phyloP scores from a whole-genome alignment of 345 rosid genomes.

The Eucalyptus albens region DNA sequence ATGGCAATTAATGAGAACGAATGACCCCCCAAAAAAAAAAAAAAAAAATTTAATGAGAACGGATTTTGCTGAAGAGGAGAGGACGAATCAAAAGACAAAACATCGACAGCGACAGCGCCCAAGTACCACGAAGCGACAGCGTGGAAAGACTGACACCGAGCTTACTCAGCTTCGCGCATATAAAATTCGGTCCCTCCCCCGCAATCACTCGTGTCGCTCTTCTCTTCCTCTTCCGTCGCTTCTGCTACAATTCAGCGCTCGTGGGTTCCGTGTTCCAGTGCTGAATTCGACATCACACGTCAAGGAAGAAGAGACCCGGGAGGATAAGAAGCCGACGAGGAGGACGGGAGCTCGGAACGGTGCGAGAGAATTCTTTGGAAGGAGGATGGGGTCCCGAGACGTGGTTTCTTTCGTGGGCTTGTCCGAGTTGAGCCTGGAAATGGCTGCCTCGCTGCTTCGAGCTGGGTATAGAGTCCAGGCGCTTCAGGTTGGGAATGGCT shows the following conservation, averaged over 20 bases:
- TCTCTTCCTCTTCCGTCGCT: background rate
- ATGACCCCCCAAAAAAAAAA: too few species aligned
- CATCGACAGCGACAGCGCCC: background rate
- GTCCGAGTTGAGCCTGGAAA: slow-evolving; percentile 49
- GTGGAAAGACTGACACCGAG: fast-evolving
- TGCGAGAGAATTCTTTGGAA: background rate
- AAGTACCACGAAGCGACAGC: fast-evolving
- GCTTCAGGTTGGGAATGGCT: slow-evolving; percentile 32
- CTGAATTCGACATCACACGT: background rate
- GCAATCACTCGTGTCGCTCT: background rate
- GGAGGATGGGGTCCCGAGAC: background rate
- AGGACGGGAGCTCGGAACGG: background rate
- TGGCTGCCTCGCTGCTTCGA: slow-evolving; percentile 60
- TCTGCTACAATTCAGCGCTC: background rate
- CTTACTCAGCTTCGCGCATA: background rate
- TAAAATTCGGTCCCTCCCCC: background rate
- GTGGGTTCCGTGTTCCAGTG: background rate
- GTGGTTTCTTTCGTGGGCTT: slow-evolving; percentile 43
- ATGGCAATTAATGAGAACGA: background rate
- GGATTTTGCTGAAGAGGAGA: background rate
- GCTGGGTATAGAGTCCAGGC: slow-evolving; percentile 65
- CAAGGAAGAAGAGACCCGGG: background rate
- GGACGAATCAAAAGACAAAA: background rate
- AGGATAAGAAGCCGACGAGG: background rate
- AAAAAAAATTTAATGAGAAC: background rate